phyloP scores from a whole-genome alignment of 2,329 filamentous ascomycete genomes.

The Sclerotinia trifoliorum region DNA sequence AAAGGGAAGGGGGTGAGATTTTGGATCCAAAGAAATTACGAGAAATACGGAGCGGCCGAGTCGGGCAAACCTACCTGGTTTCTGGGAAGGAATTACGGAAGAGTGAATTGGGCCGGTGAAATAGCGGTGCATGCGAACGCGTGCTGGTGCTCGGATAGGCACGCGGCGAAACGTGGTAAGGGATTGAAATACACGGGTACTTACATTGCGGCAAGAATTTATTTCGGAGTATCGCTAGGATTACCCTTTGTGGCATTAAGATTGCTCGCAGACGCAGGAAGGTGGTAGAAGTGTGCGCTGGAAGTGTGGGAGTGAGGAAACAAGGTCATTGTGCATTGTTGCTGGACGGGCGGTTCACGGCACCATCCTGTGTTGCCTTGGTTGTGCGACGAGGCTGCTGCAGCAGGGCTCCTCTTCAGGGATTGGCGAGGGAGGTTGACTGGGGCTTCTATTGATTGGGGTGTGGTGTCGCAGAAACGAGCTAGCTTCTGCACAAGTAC shows the following conservation, averaged over 20 bases:
- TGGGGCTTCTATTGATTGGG: slow-evolving; percentile 34
- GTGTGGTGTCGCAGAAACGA: slow-evolving; percentile 38
- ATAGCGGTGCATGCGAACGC: slow-evolving; percentile 37
- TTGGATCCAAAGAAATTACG: slow-evolving; percentile 16
- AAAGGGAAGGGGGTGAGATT: slow-evolving; percentile 16
- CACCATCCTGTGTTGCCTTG: slow-evolving; percentile 32
- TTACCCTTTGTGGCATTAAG: slow-evolving; percentile 26
- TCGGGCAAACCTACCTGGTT: slow-evolving; percentile 19
- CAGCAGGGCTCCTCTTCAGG: slow-evolving; percentile 32
- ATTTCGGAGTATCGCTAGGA: slow-evolving; percentile 20
- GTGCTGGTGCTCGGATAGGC: slow-evolving; percentile 38
- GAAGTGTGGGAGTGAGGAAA: slow-evolving; percentile 28
- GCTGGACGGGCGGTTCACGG: slow-evolving; percentile 33
- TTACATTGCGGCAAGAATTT: slow-evolving; percentile 29
- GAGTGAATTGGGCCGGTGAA: slow-evolving; percentile 16
- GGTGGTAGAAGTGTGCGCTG: slow-evolving; percentile 29
- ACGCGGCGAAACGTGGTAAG: slow-evolving; percentile 40
- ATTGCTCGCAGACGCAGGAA: slow-evolving; percentile 25
- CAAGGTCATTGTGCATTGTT: slow-evolving; percentile 36
- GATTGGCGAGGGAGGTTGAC: slow-evolving; percentile 32
- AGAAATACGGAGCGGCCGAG: slow-evolving; percentile 18
- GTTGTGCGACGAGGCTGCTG: slow-evolving; percentile 36
- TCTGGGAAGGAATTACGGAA: slow-evolving; percentile 20
- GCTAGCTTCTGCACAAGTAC: slow-evolving; percentile 30
- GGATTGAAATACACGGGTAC: slow-evolving; percentile 32